Base-by-base conservation (phyloP, 2,329 filamentous ascomycete species). In the Aspergillus versicolor region DNA sequence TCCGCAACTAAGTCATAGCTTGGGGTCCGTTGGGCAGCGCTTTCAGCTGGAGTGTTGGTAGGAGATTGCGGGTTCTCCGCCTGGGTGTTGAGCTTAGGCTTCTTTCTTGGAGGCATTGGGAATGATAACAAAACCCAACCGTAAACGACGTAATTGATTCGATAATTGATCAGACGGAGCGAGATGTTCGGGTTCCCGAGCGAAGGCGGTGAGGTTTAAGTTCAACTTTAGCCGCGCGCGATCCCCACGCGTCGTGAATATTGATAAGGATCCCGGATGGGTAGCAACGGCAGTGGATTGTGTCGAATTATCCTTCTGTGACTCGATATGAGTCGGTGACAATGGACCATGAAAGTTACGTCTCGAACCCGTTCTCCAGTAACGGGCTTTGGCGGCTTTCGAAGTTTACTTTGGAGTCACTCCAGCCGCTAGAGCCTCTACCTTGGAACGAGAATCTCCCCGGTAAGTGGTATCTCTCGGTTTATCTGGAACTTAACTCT, bases 1-100 rank as follows among this genome's bases (percentile, higher is more conserved):
- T 93, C 90, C 56, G 85, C 84, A 48, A 84, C 73, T 4, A 81
- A 69, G 60, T 86, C 77, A 58, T 77, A 75, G 17, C 72, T 70
- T n/a, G 73, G 67, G 59, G 77, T 71, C 41, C 64, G 63, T 50
- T 76, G 70, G 60, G 57, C 54, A 61, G 64, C 59, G 61, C 63
- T 60, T 62, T 73, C 67, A 38, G 61, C 62, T 41, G 67, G 64
- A 11, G 71, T 70, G 48, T 67, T 65, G 32, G 65, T 63, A 54
- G 70, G 67, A 43, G 64, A 63, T 41, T 65, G 66, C 37, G 64
- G 52, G 46, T 60, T 64, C 17, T 73, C 72, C 21, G 62, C 61
- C 47, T 65, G 70, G 6, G 67, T 66, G 4, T 64, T 65, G 12
- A 60, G 74, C 67, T 84, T 88, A 38, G 82, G 81, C 67, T 85